phyloP scores from a whole-genome alignment of 1,139 yeast genomes.

The Sugiyamaella pinicola region DNA sequence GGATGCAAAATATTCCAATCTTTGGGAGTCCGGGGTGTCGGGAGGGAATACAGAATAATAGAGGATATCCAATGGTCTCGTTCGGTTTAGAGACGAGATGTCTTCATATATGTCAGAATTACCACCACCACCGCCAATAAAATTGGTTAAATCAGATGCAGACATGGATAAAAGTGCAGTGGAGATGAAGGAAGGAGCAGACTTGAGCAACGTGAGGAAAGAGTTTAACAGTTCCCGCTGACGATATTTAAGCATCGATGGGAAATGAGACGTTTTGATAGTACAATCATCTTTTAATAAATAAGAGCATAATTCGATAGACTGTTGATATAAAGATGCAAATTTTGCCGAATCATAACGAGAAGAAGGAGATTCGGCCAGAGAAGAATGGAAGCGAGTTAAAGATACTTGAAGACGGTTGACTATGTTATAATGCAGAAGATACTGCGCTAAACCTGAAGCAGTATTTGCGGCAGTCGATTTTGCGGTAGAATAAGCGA shows the following conservation, averaged over 20 bases:
- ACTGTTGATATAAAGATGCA: constrained; percentile 33
- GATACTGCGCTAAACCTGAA: constrained; percentile 29
- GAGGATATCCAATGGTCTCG: constrained; percentile 39
- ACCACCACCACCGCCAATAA: constrained; percentile 26
- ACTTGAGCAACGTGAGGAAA: constrained; percentile 40
- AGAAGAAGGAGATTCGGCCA: constrained; percentile 27
- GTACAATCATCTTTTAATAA: constrained; percentile 30
- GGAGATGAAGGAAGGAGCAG: constrained; percentile 43
- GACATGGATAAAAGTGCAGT: constrained; percentile 38
- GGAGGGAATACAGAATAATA: constrained; percentile 40
- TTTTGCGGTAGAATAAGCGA: constrained; percentile 26
- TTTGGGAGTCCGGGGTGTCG: constrained; percentile 30
- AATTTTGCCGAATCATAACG: constrained; percentile 34
- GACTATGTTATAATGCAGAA: constrained; percentile 33
- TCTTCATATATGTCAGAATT: constrained; percentile 34
- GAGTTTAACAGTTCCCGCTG: constrained; percentile 39
- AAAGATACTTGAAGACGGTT: constrained; percentile 33
- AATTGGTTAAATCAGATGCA: constrained; percentile 32
- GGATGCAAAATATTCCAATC: constrained; percentile 40
- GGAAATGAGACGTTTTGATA: constrained; percentile 28
- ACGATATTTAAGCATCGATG: constrained; percentile 30
- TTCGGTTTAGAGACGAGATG: constrained; percentile 34
- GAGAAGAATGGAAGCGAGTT: constrained; percentile 24
- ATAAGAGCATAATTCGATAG: constrained; percentile 33
- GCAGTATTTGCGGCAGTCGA: constrained; percentile 28